Base-by-base conservation (phyloP, 495 filamentous ascomycete species). In the Evansstolkia leycettana region DNA sequence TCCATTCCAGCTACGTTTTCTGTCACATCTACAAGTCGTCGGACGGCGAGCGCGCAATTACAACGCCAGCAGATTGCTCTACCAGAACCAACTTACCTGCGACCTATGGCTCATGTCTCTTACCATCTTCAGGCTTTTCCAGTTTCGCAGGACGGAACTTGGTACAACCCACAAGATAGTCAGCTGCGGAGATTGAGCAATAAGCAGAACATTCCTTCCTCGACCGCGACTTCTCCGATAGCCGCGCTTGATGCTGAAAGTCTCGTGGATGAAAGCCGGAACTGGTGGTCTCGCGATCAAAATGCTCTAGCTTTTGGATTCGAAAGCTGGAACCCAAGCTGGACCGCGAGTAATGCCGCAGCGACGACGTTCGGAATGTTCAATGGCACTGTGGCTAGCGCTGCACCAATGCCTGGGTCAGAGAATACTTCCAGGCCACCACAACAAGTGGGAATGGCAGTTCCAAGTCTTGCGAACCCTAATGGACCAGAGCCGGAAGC, bases 241-340 rank as follows among this genome's bases (percentile, higher is more conserved):
- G 44, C 64, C 5, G 48, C 49, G 16, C 60, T 73, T 15, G 65
- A 66, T 8, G 58, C 57, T 3, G 65, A 71, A 7, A 62, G 62
- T 4, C 41, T 72, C 14, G 62, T 75, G 5, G 62, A 69, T 31
- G 65, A 72, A 28, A 71, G 64, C 37, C 73, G 73, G 33, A 65
- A 75, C 24, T 78, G 73, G 73, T 76, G 72, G 73, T 48, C 70
- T 28, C 53, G 58, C 5, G 70, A 75, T 41, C 57, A 69, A 7
- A 58, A 55, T 13, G 52, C 53, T 5, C 43, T 70, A 27, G 53
- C 50, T 6, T 38, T 67, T 9, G 67, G 60, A 7, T 60, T 69
- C 36, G 69, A 67, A 13, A 66, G 59, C 33, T 76, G 73, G 73
- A 46, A 38, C 9, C 20, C 4, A 23, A 9, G 20, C 4, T 23